Evolutionary conservation across 495 filamentous ascomycete species (phyloP).

Genomic region (Penicilliopsis zonata): DNA sequence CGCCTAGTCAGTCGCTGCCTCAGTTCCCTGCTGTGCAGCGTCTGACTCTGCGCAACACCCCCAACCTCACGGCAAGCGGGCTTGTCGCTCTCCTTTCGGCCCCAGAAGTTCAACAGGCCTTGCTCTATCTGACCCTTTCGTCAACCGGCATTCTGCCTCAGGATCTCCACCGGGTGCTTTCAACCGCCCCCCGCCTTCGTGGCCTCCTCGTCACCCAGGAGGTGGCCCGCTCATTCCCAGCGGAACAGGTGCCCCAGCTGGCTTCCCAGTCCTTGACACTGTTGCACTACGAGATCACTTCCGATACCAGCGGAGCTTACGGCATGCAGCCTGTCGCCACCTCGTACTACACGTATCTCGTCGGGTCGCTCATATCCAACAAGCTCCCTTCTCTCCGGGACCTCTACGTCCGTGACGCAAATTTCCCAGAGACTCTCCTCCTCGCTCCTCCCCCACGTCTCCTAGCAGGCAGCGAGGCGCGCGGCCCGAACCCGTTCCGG

Average conservation of each 20-base stretch:
- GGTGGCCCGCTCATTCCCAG: slow-evolving; percentile 53
- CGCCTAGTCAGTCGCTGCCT: slow-evolving; percentile 42
- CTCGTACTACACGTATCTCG: slow-evolving; percentile 81
- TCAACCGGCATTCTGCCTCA: slow-evolving; percentile 54
- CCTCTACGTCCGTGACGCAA: slow-evolving; percentile 75
- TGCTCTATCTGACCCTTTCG: slow-evolving; percentile 51
- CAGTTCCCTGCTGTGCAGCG: slow-evolving; percentile 60
- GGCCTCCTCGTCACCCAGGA: slow-evolving; percentile 55
- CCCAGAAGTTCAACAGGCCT: slow-evolving; percentile 30
- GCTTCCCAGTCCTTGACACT: slow-evolving; percentile 51
- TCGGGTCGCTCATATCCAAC: slow-evolving; percentile 63
- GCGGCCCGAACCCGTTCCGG: slow-evolving; percentile 19
- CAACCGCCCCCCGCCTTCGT: slow-evolving; percentile 45
- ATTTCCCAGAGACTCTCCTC: slow-evolving; percentile 65
- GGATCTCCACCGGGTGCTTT: slow-evolving; percentile 51
- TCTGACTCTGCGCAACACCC: slow-evolving; percentile 54
- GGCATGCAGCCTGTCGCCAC: slow-evolving; percentile 46
- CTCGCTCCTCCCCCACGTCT: slow-evolving; percentile 44
- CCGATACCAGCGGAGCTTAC: slow-evolving; percentile 31
- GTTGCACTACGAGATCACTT: slow-evolving; percentile 74
- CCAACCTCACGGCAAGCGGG: slow-evolving; percentile 58
- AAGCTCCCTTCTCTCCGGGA: slow-evolving; percentile 57
- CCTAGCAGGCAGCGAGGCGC: slow-evolving; percentile 19
- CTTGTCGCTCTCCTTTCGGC: slow-evolving; percentile 49
- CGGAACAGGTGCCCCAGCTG: slow-evolving; percentile 47